Evolutionary conservation across 2,329 filamentous ascomycete genomes (phyloP).

Genomic region (Teratosphaeria zuluensis): DNA sequence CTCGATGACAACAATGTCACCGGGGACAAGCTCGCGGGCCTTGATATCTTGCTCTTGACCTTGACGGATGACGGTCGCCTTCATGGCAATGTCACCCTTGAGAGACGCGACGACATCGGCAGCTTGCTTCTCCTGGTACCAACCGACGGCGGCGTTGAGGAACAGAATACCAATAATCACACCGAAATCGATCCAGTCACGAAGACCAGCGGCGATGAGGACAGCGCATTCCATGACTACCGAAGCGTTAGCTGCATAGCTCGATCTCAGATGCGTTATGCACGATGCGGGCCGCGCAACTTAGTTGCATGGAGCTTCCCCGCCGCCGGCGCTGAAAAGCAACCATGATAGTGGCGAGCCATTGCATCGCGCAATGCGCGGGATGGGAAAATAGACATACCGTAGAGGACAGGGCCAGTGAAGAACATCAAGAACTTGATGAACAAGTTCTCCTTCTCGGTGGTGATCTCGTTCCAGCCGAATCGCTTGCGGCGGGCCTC

Average conservation of each 20-base stretch:
- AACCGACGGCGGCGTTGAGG: conserved; percentile 67
- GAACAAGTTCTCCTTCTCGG: conserved; percentile 68
- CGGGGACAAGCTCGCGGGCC: conserved; percentile 64
- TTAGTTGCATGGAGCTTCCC: conserved; percentile 14
- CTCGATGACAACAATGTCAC: conserved; percentile 65
- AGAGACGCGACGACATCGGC: conserved; percentile 65
- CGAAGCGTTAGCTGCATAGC: conserved; percentile 14
- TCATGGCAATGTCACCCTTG: conserved; percentile 73
- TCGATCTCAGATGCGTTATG: conserved; percentile 5
- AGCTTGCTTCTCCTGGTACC: conserved; percentile 74
- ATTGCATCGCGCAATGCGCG: conserved; percentile 13
- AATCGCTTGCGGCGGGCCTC: conserved; percentile 55
- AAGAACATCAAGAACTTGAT: conserved; percentile 68
- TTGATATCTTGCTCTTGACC: conserved; percentile 59
- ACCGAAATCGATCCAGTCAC: conserved; percentile 68
- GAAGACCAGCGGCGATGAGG: conserved; percentile 61
- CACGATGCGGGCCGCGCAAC: conserved; percentile 11
- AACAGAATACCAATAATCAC: conserved; percentile 67
- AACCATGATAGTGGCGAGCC: conserved; percentile 6
- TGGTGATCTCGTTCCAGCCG: conserved; percentile 62
- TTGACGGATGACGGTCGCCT: conserved; percentile 57
- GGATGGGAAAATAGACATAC: conserved; percentile 38
- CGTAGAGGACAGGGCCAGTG: conserved; percentile 66
- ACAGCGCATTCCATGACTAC: conserved; percentile 69
- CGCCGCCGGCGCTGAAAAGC: conserved; percentile 10